Evolutionary conservation across 805 yeast species (phyloP).

Genomic region (Metschnikowia colocasiae): DNA sequence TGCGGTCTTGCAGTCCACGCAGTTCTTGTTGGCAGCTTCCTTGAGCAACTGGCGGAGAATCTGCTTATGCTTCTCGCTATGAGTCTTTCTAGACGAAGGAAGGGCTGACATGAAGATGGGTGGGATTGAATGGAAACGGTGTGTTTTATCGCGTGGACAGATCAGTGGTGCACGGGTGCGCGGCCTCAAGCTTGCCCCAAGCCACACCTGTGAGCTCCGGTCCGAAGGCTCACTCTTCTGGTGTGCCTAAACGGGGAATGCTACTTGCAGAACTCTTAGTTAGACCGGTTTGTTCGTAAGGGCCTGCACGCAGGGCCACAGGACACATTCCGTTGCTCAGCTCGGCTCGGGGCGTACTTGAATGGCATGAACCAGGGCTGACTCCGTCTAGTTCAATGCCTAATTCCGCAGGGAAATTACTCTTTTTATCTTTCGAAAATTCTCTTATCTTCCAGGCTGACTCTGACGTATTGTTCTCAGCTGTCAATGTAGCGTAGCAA

Average conservation of each 20-base stretch:
- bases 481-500: background rate
- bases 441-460: background rate
- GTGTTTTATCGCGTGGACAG: slow-evolving; percentile 4
- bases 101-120: slow-evolving; percentile 25
- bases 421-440: background rate
- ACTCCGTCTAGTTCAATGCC: too few relatives aligned
- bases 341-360: too few relatives aligned
- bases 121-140: background rate
- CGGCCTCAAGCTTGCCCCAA: background rate
- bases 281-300: too few relatives aligned
- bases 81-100: slow-evolving; percentile 43
- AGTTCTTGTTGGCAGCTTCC: slow-evolving; percentile 70
- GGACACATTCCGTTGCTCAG: too few relatives aligned
- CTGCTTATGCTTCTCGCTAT: slow-evolving; percentile 57
- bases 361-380: too few relatives aligned
- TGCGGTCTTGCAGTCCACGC: slow-evolving; percentile 90
- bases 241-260: too few relatives aligned
- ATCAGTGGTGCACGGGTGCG: slow-evolving; percentile 13
- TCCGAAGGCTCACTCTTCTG: too few relatives aligned
- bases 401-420: too few relatives aligned
- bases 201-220: background rate
- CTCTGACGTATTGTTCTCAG: background rate
- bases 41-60: slow-evolving; percentile 70
- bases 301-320: too few relatives aligned
- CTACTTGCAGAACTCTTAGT: too few relatives aligned